Percentiles rank a stretch among this genome's conserved stretches.
These are phyloP conservation scores for Leccinellum rugosiceps DNA, from an alignment of 768 basidiomycete genomes.

Conservation along the genomic window DNA sequence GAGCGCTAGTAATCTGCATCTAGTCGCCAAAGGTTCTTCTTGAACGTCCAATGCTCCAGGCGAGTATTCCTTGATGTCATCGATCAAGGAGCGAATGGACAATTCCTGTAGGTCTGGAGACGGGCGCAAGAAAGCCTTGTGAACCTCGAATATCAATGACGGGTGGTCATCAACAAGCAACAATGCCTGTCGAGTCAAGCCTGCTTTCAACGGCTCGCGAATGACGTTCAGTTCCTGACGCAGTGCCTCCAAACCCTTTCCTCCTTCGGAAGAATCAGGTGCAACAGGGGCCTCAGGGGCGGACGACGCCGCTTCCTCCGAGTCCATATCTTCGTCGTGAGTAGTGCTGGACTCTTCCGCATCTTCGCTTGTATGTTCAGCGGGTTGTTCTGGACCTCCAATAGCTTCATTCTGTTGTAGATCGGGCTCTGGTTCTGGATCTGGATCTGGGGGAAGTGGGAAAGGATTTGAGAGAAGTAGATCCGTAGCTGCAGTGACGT, in stretches of 20 bases:
- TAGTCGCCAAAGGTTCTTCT: conserved; percentile 74
- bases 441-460: conserved; percentile 66
- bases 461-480: conserved; percentile 80
- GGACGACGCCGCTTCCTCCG: conserved; percentile 19
- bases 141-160: conserved; percentile 85
- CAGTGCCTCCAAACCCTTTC: conserved; percentile 60
- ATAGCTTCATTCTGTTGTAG: conserved; percentile 16
- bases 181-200: conserved; percentile 68
- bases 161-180: conserved; percentile 82
- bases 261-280: conserved; percentile 14
- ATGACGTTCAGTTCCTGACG: conserved; percentile 60
- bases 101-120: conserved; percentile 55
- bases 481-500: conserved; percentile 86
- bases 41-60: conserved; percentile 61
- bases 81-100: conserved; percentile 69
- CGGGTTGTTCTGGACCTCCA: conserved; percentile 24
- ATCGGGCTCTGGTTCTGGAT: conserved; percentile 37
- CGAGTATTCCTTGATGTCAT: conserved; percentile 71
- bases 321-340: conserved; percentile 28
- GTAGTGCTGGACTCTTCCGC: conserved; percentile 20
- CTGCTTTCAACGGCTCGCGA: conserved; percentile 62
- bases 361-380: conserved; percentile 28
- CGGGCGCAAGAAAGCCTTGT: conserved; percentile 72
- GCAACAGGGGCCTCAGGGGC: conserved; percentile 14
- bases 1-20: conserved; percentile 83